phyloP scores from a whole-genome alignment of 208 protist genomes.

The Angomonas deanei region DNA sequence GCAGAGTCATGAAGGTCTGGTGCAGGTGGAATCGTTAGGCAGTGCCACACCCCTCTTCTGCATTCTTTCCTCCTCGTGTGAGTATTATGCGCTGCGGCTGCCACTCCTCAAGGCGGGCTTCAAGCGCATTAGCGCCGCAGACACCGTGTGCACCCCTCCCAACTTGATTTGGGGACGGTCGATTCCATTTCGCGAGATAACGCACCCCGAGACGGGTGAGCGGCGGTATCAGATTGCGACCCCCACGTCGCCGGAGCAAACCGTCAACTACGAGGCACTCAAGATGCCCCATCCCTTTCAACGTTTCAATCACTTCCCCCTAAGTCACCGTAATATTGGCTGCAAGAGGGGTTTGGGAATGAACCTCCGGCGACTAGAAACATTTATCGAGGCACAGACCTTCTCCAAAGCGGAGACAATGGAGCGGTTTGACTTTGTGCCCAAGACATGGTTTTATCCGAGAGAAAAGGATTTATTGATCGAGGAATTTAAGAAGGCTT shows the following conservation, averaged over 20 bases:
- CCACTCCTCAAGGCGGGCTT: slow-evolving; percentile 85
- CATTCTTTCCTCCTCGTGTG: slow-evolving; percentile 79
- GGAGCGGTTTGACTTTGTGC: slow-evolving; percentile 50
- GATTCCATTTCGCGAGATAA: slow-evolving; percentile 34
- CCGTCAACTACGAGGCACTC: slow-evolving; percentile 13
- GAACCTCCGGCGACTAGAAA: slow-evolving; percentile 26
- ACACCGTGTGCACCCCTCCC: slow-evolving; percentile 18
- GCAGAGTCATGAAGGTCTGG: slow-evolving; percentile 9
- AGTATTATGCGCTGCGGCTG: slow-evolving; percentile 95
- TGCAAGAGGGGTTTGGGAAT: slow-evolving; percentile 81
- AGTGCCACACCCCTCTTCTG: slow-evolving; percentile 63
- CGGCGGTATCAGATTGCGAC: neutral
- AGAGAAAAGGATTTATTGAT: slow-evolving; percentile 50
- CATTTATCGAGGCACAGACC: neutral
- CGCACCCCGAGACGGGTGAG: neutral
- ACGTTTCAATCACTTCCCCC: slow-evolving; percentile 86
- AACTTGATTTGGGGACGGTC: slow-evolving; percentile 79
- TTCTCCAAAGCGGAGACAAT: neutral
- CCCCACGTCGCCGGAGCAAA: slow-evolving; percentile 4
- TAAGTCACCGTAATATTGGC: slow-evolving; percentile 70
- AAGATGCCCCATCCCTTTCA: slow-evolving; percentile 17
- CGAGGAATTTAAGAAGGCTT: slow-evolving; percentile 26
- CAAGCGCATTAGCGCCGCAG: slow-evolving; percentile 31
- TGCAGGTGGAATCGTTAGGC: slow-evolving; percentile 40
- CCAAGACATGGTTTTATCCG: slow-evolving; percentile 81